Base-by-base conservation (phyloP, 805 yeast genomes). In the Schwanniomyces pseudopolymorphus region DNA sequence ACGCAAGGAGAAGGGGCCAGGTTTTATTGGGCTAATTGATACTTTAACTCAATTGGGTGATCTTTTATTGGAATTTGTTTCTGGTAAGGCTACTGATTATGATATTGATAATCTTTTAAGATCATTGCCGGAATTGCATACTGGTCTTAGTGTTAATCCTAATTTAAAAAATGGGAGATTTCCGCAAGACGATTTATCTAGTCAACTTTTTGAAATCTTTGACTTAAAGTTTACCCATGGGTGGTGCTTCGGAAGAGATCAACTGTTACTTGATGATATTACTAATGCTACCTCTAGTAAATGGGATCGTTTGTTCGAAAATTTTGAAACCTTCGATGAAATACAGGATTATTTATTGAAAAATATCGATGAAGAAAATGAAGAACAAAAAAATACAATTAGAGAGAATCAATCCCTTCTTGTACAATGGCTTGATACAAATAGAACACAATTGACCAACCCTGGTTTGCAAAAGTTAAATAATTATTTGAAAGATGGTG, bases 111-210 rank as follows among this genome's bases (percentile, higher is more conserved):
- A 67, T 19, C 69, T 86, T 11, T 66, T 86, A 40, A 71, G 78
- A 27, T 59, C 75, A 25, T 66, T 89, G 33, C 95, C 95, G 0
- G 67, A 72, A 17, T 64, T 89, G 27, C 83, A 83, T 49, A 74
- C 83, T 2, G 96, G 96, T 0, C 70, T 89, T 40, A 78, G 78
- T 40, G 81, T 89, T 11, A 83, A 89, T 55, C 91, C 96, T 2
- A 70, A 76, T 39, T 80, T 91, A 48, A 40, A 65, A 7, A 60
- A 61, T 39, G 75, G 94, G 4, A 63, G 77, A 0, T 86, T 87
- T 54, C 60, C 63, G 10, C 72, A 64, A 3, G 71, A 74, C 24
- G 78, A 80, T 31, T 67, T 73, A 19, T 86, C 83, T 33, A 59
- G 81, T 46, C 69, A 77, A 2, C 58, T 88, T 5, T 89, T 89